phyloP scores from a whole-genome alignment of 164 flowering plant species.

The Chimonanthus salicifolius region DNA sequence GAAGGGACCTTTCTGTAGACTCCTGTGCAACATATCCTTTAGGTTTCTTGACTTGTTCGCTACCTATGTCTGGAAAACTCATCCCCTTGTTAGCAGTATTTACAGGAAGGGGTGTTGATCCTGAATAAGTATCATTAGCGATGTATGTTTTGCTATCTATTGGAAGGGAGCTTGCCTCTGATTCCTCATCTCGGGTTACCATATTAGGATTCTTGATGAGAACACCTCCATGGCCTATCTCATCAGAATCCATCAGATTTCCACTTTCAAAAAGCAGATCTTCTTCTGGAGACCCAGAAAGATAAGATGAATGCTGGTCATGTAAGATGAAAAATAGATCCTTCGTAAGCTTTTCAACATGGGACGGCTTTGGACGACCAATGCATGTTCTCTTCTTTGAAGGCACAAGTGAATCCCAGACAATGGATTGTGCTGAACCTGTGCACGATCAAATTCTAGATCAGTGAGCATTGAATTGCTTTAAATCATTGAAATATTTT shows the following conservation, averaged over 20 bases:
- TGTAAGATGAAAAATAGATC: slow-evolving; percentile 74
- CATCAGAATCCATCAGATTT: slow-evolving; percentile 82
- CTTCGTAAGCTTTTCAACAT: slow-evolving; percentile 90
- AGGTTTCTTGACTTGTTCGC: slow-evolving; percentile 29
- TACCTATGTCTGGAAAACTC: slow-evolving; percentile 18
- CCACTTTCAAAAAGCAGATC: slow-evolving; percentile 80
- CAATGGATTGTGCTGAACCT: slow-evolving; percentile 81
- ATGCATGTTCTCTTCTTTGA: slow-evolving; percentile 87
- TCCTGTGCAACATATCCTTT: slow-evolving; percentile 32
- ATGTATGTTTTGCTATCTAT: slow-evolving; percentile 48
- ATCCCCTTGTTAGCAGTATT: slow-evolving; percentile 30
- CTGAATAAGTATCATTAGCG: slow-evolving; percentile 47
- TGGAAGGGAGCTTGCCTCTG: slow-evolving; percentile 93
- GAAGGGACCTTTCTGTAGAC: slow-evolving; percentile 40
- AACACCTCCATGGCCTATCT: slow-evolving; percentile 94
- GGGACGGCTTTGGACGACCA: slow-evolving; percentile 52
- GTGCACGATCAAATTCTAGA: neutral
- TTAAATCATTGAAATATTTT: neutral
- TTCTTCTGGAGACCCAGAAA: slow-evolving; percentile 81
- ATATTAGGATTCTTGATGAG: slow-evolving; percentile 76
- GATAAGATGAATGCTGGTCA: slow-evolving; percentile 75
- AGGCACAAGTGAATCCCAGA: slow-evolving; percentile 80
- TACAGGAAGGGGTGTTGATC: slow-evolving; percentile 32
- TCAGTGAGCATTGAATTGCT: neutral
- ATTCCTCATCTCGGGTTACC: slow-evolving; percentile 77